These are phyloP conservation scores for Colletotrichum cereale DNA, from an alignment of 2,329 filamentous ascomycete genomes.

Conservation along the genomic window DNA sequence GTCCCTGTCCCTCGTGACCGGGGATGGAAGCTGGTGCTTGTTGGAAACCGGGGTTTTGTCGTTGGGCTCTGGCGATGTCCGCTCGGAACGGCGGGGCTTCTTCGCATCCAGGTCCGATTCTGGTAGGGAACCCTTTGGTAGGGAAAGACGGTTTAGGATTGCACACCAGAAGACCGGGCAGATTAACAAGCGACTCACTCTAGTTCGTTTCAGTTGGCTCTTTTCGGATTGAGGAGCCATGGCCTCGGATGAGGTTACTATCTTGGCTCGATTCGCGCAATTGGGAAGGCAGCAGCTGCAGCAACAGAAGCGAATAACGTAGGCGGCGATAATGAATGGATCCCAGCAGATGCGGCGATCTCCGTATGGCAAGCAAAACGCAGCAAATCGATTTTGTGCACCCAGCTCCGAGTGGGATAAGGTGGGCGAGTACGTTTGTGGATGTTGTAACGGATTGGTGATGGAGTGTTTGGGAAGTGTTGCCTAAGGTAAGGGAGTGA, in stretches of 20 bases:
- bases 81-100: constrained; percentile 85
- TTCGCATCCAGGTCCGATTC: constrained; percentile 77
- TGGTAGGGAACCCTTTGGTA: constrained; percentile 72
- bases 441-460: constrained; percentile 27
- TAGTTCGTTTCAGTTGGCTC: constrained; percentile 85
- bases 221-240: constrained; percentile 77
- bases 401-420: constrained; percentile 7
- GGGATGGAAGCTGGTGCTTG: constrained; percentile 82
- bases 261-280: constrained; percentile 10
- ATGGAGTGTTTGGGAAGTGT: constrained; percentile 21
- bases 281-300: constrained; percentile 21
- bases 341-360: constrained; percentile 22
- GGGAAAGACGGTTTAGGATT: constrained; percentile 42
- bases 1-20: constrained; percentile 72
- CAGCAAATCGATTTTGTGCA: constrained; percentile 28
- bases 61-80: constrained; percentile 68
- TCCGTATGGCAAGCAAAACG: constrained; percentile 19
- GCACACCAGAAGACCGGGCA: constrained; percentile 41
- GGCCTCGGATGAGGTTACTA: constrained; percentile 30
- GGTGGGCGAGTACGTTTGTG: constrained; percentile 8
- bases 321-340: constrained; percentile 17
- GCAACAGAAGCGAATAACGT: constrained; percentile 14
- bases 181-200: constrained; percentile 65
- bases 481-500: constrained; percentile 36
- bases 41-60: constrained; percentile 71